phyloP scores from a whole-genome alignment of 108 stramenopile genomes.

The Pseudonitzschia delicatissima region DNA sequence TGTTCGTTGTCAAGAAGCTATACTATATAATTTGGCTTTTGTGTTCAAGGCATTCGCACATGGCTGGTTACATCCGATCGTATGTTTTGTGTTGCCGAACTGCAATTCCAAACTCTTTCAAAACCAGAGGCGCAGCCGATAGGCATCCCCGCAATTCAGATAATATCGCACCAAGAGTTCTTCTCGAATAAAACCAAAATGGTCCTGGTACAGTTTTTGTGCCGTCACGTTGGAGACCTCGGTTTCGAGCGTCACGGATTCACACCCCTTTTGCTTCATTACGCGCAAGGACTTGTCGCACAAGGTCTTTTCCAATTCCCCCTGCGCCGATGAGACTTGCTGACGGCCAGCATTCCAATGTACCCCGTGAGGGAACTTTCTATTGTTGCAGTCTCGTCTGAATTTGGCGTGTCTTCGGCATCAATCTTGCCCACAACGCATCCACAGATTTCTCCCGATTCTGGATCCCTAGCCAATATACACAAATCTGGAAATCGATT shows the following conservation, averaged over 20 bases:
- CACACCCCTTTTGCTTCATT: slow-evolving; percentile 48
- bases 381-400: not conserved
- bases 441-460: slow-evolving; percentile 60
- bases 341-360: slow-evolving; percentile 87
- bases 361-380: slow-evolving; percentile 55
- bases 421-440: slow-evolving; percentile 90
- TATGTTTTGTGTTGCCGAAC: too few species aligned
- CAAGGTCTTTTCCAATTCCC: slow-evolving; percentile 80
- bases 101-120: slow-evolving; percentile 5
- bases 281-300: slow-evolving; percentile 57
- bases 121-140: slow-evolving; percentile 83
- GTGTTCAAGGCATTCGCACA: too few species aligned
- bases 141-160: slow-evolving; percentile 85
- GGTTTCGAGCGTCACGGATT: slow-evolving; percentile 66
- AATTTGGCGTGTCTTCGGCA: slow-evolving; percentile 32
- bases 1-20: too few species aligned
- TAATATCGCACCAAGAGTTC: slow-evolving; percentile 84
- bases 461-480: slow-evolving; percentile 65
- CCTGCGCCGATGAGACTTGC: slow-evolving; percentile 58
- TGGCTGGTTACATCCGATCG: too few species aligned
- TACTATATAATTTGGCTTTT: too few species aligned
- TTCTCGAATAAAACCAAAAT: slow-evolving; percentile 82
- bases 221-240: slow-evolving; percentile 78
- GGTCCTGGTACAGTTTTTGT: slow-evolving; percentile 74
- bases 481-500: slow-evolving; percentile 79